These are phyloP conservation scores for Kwoniella sp. DNA, from an alignment of 768 basidiomycete genomes.

Conservation along the genomic window DNA sequence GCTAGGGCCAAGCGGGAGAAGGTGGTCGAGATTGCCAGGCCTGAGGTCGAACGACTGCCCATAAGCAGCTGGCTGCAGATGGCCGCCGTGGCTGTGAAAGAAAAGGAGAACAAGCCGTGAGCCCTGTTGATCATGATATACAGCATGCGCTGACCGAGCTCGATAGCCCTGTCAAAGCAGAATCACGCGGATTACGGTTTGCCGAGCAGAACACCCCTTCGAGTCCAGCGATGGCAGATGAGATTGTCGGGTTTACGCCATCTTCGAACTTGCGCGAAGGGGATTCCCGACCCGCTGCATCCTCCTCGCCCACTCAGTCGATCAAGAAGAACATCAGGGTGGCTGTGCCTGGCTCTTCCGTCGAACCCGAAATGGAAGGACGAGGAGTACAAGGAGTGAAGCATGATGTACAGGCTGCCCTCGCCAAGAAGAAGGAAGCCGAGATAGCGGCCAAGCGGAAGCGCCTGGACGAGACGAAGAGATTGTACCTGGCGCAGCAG, in stretches of 20 bases:
- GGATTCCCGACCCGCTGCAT: not conserved
- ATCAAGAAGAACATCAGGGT: no score
- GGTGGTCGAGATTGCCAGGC: slow-evolving; percentile 5
- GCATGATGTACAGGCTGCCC: not conserved
- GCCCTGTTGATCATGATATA: no score
- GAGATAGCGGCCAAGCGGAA: no score
- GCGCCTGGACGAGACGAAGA: slow-evolving; percentile 1
- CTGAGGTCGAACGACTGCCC: slow-evolving; percentile 15
- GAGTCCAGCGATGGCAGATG: slow-evolving; percentile 8
- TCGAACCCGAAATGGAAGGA: slow-evolving; percentile 6
- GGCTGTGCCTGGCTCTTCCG: slow-evolving; percentile 13
- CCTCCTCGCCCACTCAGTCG: slow-evolving; percentile 24
- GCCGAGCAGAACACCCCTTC: no score
- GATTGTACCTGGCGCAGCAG: not conserved
- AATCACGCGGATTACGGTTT: no score
- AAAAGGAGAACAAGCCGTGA: no score
- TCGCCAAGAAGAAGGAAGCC: no score
- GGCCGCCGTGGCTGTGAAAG: slow-evolving; percentile 1
- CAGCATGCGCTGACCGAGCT: no score
- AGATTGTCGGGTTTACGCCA: slow-evolving; percentile 17
- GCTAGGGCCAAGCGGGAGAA: slow-evolving; percentile 23
- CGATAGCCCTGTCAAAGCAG: no score
- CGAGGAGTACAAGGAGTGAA: not conserved
- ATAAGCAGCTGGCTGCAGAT: slow-evolving; percentile 12
- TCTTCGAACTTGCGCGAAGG: slow-evolving; percentile 6